Base-by-base conservation (phyloP, 306 rosid genomes). In the Potentilla sterilis region DNA sequence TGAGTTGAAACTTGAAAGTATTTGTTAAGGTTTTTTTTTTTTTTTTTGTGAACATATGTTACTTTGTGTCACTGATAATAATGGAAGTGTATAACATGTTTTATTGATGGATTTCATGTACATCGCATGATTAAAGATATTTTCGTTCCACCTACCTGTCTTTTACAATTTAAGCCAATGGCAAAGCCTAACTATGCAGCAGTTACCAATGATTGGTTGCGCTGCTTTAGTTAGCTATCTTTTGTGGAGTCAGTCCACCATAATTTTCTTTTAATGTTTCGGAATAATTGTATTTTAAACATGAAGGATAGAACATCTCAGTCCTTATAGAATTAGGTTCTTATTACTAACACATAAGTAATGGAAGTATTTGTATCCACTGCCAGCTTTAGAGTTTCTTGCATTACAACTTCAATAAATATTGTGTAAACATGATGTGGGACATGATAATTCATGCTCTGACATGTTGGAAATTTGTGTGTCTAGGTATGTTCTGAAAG, bases 401-500 rank as follows among this genome's bases (percentile, higher is more conserved):
- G 34, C 59, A 28, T 69, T 44, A 12, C 28, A 43, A 67, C 19
- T 42, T 5, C 5, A 67, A 24, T 1, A 16, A 2, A n/a, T 59
- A 11, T 2, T 44, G 69, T 57, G 44, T 51, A 62, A 74, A 40
- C 79, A 44, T 76, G 62, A 76, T 67, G 57, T 58, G 79, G 69
- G 44, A 58, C 19, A 24, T 13, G 18, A 72, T 58, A 61, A 11
- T 57, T 58, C 28, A 40, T 73, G 54, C 41, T 83, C 21, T 47
- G 77, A 69, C 71, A 64, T 54, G 74, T 21, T 70, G 57, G 70
- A 61, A 77, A 55, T 81, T 66, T 87, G 18, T 67, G 66, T 52
- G 79, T 62, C 43, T 82, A 95, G 98, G 93, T 95, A 95, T 83
- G 97, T 95, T 68, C 80, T 95, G 88, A 95, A 92, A 89, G 97